Conservation (phyloP, 257 asterid genomes). For the Leptodermis oblonga region DNA sequence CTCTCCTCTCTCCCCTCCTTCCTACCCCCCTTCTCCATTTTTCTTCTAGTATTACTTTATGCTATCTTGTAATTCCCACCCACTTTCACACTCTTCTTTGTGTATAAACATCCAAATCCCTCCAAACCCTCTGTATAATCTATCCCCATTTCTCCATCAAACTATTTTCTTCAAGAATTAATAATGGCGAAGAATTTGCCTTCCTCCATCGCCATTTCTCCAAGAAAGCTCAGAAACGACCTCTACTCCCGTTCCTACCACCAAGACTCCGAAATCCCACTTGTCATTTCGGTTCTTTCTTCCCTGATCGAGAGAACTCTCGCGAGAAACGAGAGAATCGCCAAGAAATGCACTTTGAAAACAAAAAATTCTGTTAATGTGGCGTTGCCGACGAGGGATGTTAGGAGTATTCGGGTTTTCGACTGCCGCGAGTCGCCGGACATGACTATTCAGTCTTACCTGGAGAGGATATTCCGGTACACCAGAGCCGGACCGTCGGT, state of each 20-base stretch:
- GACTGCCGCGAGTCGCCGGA: constrained; percentile 76
- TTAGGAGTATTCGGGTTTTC: constrained; percentile 52
- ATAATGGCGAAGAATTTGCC: constrained; percentile 57
- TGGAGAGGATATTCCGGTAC: constrained; percentile 84
- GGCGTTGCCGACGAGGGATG: constrained; percentile 1
- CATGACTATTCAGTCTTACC: constrained; percentile 64
- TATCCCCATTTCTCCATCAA: constrained; percentile 12
- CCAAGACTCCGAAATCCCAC: constrained; percentile 50
- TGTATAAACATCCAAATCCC: constrained; percentile 9
- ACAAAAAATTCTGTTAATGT: no score
- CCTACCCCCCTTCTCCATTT: constrained; percentile 48
- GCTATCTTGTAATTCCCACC: constrained; percentile 9
- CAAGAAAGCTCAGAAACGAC: constrained; percentile 72
- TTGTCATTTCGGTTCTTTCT: constrained; percentile 87
- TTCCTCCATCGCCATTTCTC: constrained; percentile 45
- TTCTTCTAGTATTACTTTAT: background rate
- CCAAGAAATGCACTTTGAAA: constrained; percentile 34
- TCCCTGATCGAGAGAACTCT: constrained; percentile 78
- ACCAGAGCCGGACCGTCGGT: constrained; percentile 89
- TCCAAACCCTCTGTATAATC: background rate
- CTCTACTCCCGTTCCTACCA: constrained; percentile 58
- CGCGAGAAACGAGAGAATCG: constrained; percentile 63
- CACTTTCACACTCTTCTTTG: constrained; percentile 3
- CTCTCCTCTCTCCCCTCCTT: no score
- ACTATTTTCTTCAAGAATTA: background rate